Conservation (phyloP, 441 rosid genomes). For the Bocquillonia castaneifolia region DNA sequence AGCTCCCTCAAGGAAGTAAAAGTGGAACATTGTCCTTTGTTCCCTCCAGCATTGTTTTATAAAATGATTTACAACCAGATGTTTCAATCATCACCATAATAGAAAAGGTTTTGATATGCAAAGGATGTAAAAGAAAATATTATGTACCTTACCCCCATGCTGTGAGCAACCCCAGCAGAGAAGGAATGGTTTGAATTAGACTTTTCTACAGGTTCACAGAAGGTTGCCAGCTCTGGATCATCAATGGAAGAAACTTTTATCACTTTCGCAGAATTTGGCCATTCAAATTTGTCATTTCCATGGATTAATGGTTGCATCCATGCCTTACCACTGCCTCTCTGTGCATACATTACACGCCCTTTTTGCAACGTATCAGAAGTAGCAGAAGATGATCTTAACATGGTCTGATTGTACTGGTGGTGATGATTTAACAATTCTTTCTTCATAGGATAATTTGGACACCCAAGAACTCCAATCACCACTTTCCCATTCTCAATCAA, state of each 20-base stretch:
- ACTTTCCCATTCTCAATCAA: constrained; percentile 59
- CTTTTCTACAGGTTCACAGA: constrained; percentile 71
- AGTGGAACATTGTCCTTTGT: no score
- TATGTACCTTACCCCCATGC: constrained; percentile 52
- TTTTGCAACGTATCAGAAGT: constrained; percentile 54
- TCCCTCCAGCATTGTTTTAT: no score
- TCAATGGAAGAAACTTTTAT: constrained; percentile 50
- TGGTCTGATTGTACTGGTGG: constrained; percentile 53
- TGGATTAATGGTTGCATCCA: constrained; percentile 63
- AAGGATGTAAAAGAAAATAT: no score
- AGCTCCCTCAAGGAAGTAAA: no score
- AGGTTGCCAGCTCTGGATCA: constrained; percentile 61
- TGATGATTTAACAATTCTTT: constrained; percentile 67
- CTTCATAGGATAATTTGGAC: constrained; percentile 73
- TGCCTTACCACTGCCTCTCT: constrained; percentile 48
- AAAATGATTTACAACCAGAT: no score
- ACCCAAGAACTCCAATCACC: constrained; percentile 67
- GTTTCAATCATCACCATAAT: no score
- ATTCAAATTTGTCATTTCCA: constrained; percentile 32
- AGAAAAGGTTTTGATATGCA: no score
- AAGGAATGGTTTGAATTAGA: constrained; percentile 63
- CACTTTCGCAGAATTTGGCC: constrained; percentile 50
- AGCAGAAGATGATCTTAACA: constrained; percentile 45
- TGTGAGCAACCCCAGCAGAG: constrained; percentile 67
- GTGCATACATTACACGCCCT: constrained; percentile 57